Percentiles rank a stretch among this genome's conserved stretches.
Conservation (phyloP, 805 yeast species). For the Lipomyces japonicus region DNA sequence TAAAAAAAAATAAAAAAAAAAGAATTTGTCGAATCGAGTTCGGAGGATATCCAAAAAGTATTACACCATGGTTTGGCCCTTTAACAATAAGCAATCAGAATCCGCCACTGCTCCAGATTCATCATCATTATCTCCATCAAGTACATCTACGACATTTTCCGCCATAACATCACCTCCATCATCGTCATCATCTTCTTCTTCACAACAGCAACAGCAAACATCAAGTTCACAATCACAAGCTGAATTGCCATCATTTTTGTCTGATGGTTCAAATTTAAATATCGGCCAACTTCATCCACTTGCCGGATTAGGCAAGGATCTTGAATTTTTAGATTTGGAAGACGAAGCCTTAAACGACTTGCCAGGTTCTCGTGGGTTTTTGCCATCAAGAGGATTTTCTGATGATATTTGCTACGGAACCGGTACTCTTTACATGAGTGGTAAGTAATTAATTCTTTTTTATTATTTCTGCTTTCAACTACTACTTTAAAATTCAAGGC, state of each 20-base stretch:
- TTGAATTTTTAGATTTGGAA: constrained; percentile 86
- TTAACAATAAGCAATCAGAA: not conserved
- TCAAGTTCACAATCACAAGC: not conserved
- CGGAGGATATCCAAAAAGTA: not conserved
- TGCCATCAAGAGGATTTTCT: constrained; percentile 96
- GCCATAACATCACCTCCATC: not conserved
- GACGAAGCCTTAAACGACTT: constrained; percentile 70
- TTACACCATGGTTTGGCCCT: constrained; percentile 15
- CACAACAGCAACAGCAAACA: not conserved
- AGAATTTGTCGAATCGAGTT: no score
- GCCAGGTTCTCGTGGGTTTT: constrained; percentile 84
- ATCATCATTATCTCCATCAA: not conserved
- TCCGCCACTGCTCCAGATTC: not conserved
- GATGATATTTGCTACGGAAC: constrained; percentile 98
- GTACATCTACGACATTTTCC: not conserved
- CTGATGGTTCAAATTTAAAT: constrained; percentile 19
- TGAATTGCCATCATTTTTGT: constrained; percentile 16
- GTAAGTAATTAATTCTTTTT: constrained; percentile 9
- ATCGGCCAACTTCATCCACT: constrained; percentile 29
- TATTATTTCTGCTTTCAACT: not conserved
- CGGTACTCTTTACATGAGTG: constrained; percentile 81
- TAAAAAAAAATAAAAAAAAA: not conserved
- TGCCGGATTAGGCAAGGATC: constrained; percentile 34
- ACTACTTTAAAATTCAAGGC: not conserved
- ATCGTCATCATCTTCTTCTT: not conserved